Base-by-base conservation (phyloP, 257 asterid species). In the Cinchona pubescens region DNA sequence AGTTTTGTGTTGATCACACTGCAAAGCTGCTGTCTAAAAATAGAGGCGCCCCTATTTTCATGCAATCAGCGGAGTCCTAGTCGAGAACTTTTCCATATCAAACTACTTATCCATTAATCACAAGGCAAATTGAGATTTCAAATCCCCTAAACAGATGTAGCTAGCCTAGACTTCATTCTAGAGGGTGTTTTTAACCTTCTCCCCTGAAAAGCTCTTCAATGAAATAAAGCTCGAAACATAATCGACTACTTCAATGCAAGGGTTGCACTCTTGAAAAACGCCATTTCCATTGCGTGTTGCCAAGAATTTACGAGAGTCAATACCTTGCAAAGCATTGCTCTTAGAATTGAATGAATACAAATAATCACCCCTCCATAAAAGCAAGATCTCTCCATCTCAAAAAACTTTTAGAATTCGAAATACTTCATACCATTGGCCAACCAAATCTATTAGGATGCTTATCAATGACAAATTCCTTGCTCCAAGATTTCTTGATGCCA, bases 401-500 rank as follows among this genome's bases (percentile, higher is more conserved):
- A 83, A 83, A 23, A 80, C 64, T 38, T 80, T 82, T 42, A 85
- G 43, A 29, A 78, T 75, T 27, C 75, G 76, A 23, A 83, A 85
- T 1, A 84, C 60, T 37, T 84, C 83, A 77, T 71, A 73, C 58
- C 10, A 82, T 78, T 9, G 87, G 37, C 66, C 88, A 16, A 51
- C 61, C 38, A 78, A 73, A 46, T 73, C 80, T 2, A 79, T 78
- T n/a, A 59, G 76, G 45, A 2, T 9, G 69, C 38, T 79, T 86
- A 27, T 23, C 70, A 63, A 87, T 82, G 15, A 81, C 85, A 51
- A 81, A 35, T 6, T 82, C 74, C 71, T 79, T 86, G 1, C 32
- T 58, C 93, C 93, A 88, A 2, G 89, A 82, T 45, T 76, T 60
- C 67, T 72, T 51, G 4, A 80, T 81, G 51, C 80, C 81, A 3